Evolutionary conservation across 208 protist genomes (phyloP).

Genomic region (Trypanosoma caninum): DNA sequence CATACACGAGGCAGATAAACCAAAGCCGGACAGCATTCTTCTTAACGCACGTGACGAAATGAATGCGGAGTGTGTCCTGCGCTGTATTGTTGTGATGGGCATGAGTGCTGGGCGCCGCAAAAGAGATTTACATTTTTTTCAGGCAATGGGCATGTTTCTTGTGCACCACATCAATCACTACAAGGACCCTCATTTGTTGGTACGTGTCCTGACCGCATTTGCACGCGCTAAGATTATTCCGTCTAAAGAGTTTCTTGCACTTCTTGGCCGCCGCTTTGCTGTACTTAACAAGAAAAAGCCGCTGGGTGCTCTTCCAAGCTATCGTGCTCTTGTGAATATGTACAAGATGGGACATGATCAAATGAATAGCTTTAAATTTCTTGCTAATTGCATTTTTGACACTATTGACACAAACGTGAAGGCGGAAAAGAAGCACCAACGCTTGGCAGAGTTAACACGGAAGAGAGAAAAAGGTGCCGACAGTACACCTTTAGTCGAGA

Average conservation of each 20-base stretch:
- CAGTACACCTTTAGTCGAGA: too few relatives aligned
- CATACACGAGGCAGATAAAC: conserved; percentile 8
- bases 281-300: conserved; percentile 55
- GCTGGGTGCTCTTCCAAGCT: conserved; percentile 49
- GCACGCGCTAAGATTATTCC: conserved; percentile 72
- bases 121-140: conserved; percentile 73
- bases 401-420: conserved; percentile 47
- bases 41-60: conserved; percentile 40
- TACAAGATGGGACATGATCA: conserved; percentile 60
- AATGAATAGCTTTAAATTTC: conserved; percentile 74
- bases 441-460: conserved; percentile 15
- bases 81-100: conserved; percentile 62
- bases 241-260: conserved; percentile 48
- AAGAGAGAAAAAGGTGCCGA: not conserved
- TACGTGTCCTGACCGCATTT: conserved; percentile 68
- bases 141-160: conserved; percentile 57
- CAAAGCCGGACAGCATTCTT: conserved; percentile 30
- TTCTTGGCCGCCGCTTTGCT: conserved; percentile 57
- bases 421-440: conserved; percentile 27
- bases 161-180: conserved; percentile 62
- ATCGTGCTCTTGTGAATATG: conserved; percentile 64
- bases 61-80: conserved; percentile 35
- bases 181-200: conserved; percentile 53
- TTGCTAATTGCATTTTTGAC: conserved; percentile 53
- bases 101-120: conserved; percentile 65